Percentiles rank a stretch among this genome's conserved stretches.
Conservation (phyloP, 2,329 filamentous ascomycete species). For the Botryosphaeria dothidea region DNA sequence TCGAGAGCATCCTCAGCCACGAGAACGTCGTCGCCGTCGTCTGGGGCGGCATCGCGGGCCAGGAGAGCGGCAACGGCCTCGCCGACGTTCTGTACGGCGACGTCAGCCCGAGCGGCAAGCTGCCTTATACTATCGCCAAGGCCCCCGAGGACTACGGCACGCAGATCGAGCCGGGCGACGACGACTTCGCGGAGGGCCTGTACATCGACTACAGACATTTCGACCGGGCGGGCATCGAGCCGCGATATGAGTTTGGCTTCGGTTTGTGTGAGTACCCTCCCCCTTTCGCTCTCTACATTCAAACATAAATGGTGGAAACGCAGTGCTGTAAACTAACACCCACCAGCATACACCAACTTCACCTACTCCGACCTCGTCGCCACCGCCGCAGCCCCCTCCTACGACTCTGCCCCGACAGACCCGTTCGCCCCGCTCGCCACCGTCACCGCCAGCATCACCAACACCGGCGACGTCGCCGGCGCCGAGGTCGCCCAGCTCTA, state of each 20-base stretch:
- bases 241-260: constrained; percentile 48
- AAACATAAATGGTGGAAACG: background rate
- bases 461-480: constrained; percentile 36
- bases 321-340: background rate
- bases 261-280: constrained; percentile 36
- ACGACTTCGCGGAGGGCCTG: constrained; percentile 43
- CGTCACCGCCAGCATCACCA: constrained; percentile 36
- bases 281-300: background rate
- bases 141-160: constrained; percentile 34
- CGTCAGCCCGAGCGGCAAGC: constrained; percentile 62
- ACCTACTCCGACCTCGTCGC: constrained; percentile 37
- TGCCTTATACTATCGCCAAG: constrained; percentile 54
- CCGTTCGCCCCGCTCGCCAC: constrained; percentile 38
- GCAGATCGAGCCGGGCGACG: constrained; percentile 26
- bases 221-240: constrained; percentile 41
- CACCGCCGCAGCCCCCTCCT: constrained; percentile 26
- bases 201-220: constrained; percentile 50
- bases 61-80: constrained; percentile 49
- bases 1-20: constrained; percentile 38
- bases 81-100: constrained; percentile 69
- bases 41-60: constrained; percentile 41
- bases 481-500: constrained; percentile 43
- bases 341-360: constrained; percentile 44
- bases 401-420: constrained; percentile 29
- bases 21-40: constrained; percentile 41